Evolutionary conservation across 2,329 filamentous ascomycete genomes (phyloP).

Genomic region (Balansia obtecta): DNA sequence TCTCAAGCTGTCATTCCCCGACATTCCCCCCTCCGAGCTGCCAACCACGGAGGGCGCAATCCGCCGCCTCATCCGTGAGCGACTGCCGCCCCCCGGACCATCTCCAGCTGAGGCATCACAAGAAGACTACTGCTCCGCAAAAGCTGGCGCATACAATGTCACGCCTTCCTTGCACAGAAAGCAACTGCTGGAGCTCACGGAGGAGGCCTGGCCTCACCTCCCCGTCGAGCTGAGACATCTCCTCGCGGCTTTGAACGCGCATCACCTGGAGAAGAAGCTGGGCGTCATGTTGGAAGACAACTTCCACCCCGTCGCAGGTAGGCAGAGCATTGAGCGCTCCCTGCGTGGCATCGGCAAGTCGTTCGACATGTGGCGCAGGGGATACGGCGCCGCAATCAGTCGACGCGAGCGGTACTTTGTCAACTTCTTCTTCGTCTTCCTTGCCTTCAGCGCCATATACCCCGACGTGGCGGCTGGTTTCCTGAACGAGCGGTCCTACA

Average conservation of each 20-base stretch:
- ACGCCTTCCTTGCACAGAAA: not conserved
- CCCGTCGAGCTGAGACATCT: slow-evolving; percentile 2
- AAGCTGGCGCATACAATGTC: not conserved
- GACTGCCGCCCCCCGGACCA: not conserved
- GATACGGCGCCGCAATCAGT: slow-evolving; percentile 8
- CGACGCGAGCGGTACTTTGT: slow-evolving; percentile 7
- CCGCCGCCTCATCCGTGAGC: slow-evolving; percentile 6
- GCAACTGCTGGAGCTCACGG: not conserved
- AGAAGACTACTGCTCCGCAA: not conserved
- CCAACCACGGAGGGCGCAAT: slow-evolving; percentile 7
- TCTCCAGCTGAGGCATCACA: not conserved
- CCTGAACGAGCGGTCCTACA: slow-evolving; percentile 11
- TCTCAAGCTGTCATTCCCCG: slow-evolving; percentile 5
- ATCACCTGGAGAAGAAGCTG: slow-evolving; percentile 9
- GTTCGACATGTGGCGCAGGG: slow-evolving; percentile 10
- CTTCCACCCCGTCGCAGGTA: slow-evolving; percentile 8
- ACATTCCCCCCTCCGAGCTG: slow-evolving; percentile 3
- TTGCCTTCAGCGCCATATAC: slow-evolving; percentile 10
- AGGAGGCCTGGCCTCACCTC: slow-evolving; percentile 9
- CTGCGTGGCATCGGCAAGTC: slow-evolving; percentile 7
- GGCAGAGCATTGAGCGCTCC: slow-evolving; percentile 5
- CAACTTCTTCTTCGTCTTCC: slow-evolving; percentile 11
- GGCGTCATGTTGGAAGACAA: slow-evolving; percentile 1
- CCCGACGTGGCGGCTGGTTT: slow-evolving; percentile 11
- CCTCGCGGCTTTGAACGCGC: slow-evolving; percentile 8